A percentile compares a stretch with the other conserved stretches of the same genome.
phyloP scores from a whole-genome alignment of 2,329 filamentous ascomycete genomes.

The Epichloe coenophiala region DNA sequence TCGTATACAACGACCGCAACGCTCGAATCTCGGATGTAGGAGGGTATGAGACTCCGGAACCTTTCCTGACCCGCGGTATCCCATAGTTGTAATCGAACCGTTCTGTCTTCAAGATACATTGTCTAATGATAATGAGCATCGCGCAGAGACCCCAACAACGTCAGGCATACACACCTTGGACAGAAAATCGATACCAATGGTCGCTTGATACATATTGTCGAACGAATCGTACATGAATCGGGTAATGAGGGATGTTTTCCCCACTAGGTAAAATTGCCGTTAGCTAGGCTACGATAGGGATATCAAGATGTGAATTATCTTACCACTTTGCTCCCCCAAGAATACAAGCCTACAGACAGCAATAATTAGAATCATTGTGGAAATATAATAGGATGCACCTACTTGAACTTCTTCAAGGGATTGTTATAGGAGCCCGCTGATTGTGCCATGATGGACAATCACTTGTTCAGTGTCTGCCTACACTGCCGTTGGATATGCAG shows the following conservation, averaged over 20 bases:
- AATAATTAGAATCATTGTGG: neutral
- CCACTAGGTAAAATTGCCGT: conserved; percentile 45
- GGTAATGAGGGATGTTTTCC: conserved; percentile 96
- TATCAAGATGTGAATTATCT: conserved; percentile 17
- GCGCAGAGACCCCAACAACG: neutral
- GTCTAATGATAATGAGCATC: conserved; percentile 37
- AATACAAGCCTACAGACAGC: conserved; percentile 65
- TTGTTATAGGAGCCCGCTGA: conserved; percentile 85
- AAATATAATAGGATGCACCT: conserved; percentile 12
- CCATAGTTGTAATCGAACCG: conserved; percentile 94
- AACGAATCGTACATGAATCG: conserved; percentile 99
- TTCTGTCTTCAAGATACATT: conserved; percentile 98
- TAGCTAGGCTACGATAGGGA: conserved; percentile 8
- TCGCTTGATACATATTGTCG: conserved; percentile 99
- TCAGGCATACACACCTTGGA: conserved; percentile 59
- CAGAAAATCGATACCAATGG: conserved; percentile 97
- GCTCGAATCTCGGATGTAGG: conserved; percentile 94
- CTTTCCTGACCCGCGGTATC: conserved; percentile 96
- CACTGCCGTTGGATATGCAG: neutral
- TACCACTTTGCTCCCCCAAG: conserved; percentile 96
- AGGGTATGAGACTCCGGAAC: conserved; percentile 92
- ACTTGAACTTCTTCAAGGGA: conserved; percentile 99
- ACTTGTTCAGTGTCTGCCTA: neutral
- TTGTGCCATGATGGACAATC: conserved; percentile 56
- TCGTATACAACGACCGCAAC: conserved; percentile 98